Evolutionary conservation across 179 eudicot genomes (phyloP), one percentile per base, ranked within the genome.

Genomic region (Beta corolliflora): DNA sequence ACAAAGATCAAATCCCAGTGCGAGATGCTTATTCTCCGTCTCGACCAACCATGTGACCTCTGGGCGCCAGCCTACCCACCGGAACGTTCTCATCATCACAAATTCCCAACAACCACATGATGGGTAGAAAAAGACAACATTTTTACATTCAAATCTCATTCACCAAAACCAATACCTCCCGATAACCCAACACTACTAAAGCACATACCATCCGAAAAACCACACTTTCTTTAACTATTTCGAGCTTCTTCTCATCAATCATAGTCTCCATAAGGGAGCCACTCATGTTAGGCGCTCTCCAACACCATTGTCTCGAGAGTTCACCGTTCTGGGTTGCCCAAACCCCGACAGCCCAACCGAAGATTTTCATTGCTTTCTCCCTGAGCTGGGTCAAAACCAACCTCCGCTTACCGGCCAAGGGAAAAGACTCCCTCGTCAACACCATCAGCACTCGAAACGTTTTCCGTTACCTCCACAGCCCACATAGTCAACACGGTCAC

Each of bases 101-200:
- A 0, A 61, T 7, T 7, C n/a, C 4, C 12, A 6, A 61, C 5
- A 0, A 10, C 29, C 9, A 19, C 5, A 21, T 61, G 36, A 29
- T 61, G 29, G 0, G 0, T 0, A n/a, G 66, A 61, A 5, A 4
- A n/a, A 5, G 0, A 21, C 0, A n/a, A 2, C 0, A 23, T 7
- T 5, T 21, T 7, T 0, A 16, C 31, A 0, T 21, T 8, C 3
- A 61, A 2, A 9, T 21, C 29, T 12, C 12, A 19, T n/a, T 29
- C 31, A 61, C 31, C 66, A 0, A 61, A 7, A 61, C 66, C 31
- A 8, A 61, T 21, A 0, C 29, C 66, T 0, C 66, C 66, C 0
- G 12, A 61, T 5, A 61, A n/a, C 0, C 66, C 66, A 5, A 0
- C 12, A 19, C 12, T n/a, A 61, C 66, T 61, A 0, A 61, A 1